These are phyloP conservation scores for Candida golubevii DNA, from an alignment of 805 yeast genomes.

Conservation along the genomic window DNA sequence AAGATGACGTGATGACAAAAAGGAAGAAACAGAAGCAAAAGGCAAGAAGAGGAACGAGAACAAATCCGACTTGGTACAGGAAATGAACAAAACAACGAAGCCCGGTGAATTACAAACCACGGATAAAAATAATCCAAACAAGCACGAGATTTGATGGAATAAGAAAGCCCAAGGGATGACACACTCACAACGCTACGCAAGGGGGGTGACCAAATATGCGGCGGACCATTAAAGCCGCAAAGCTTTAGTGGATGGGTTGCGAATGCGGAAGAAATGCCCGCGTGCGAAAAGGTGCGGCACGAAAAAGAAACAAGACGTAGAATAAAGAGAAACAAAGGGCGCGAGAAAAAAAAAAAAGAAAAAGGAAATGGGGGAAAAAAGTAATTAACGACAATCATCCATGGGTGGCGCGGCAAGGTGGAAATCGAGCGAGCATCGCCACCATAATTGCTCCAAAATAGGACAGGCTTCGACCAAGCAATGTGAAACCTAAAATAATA, in stretches of 20 bases:
- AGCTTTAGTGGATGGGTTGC: slow-evolving; percentile 2
- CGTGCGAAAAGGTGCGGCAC: neutral
- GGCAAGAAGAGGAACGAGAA: too few species aligned
- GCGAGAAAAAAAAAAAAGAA: neutral
- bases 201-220: slow-evolving; percentile 5
- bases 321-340: neutral
- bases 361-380: too few species aligned
- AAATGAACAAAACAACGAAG: too few species aligned
- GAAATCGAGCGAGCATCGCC: too few species aligned
- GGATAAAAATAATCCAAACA: too few species aligned
- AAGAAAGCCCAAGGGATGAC: slow-evolving; percentile 1
- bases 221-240: slow-evolving; percentile 6
- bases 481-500: too few species aligned
- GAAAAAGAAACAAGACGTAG: neutral
- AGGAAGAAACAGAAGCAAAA: neutral
- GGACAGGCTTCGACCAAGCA: too few species aligned
- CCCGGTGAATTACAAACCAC: too few species aligned
- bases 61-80: too few species aligned
- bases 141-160: neutral
- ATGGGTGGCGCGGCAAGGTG: too few species aligned
- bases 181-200: neutral
- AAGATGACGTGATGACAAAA: neutral
- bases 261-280: slow-evolving; percentile 2
- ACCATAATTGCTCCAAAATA: too few species aligned
- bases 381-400: too few species aligned